Evolutionary conservation across 2,329 filamentous ascomycete genomes (phyloP), one percentile per base, ranked within the genome.

Genomic region (Curvularia verruculosa): DNA sequence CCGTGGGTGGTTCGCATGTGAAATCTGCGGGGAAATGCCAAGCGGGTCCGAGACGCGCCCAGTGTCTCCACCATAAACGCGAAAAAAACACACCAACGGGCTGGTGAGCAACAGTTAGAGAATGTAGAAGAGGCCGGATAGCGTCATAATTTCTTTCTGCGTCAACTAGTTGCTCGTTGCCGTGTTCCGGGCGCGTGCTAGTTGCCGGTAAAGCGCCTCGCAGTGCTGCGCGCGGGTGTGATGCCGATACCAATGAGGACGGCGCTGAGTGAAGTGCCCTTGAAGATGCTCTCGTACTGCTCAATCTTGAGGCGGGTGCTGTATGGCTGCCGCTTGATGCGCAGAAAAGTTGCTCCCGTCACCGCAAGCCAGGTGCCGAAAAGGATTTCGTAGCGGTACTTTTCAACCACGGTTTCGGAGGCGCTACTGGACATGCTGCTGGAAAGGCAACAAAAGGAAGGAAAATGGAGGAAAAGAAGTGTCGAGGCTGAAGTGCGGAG

Each of bases 261-360:
- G 3, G 68, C 67, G 34, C 68, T 64, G 10, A 75, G 58, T 0
- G 69, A 70, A 1, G 73, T 75, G 21, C 71, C 71, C 43, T 77
- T 75, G 67, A 75, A 74, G 26, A 74, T 73, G 52, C 71, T 74
- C 56, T 77, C 74, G 58, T 76, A 76, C 57, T 76, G 72, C 53
- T 73, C 73, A 9, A 67, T 63, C 56, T 75, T 76, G 23, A 76
- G 62, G 13, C 70, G 60, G 9, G 61, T 56, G 50, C 66, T 68
- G 60, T 74, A 76, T 4, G 71, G 74, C 59, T 75, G 73, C 10
- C 71, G 68, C 28, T 61, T 64, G 43, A 77, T 72, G 44, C 73
- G 71, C 28, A 70, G 57, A 31, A 76, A 76, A 7, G 70, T 73
- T 37, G 64, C 61, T 13, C 70, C 70, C 1, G 75, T 77, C 18